Conservation (phyloP, 805 yeast genomes). For the Suhomyces xylopsoci region DNA sequence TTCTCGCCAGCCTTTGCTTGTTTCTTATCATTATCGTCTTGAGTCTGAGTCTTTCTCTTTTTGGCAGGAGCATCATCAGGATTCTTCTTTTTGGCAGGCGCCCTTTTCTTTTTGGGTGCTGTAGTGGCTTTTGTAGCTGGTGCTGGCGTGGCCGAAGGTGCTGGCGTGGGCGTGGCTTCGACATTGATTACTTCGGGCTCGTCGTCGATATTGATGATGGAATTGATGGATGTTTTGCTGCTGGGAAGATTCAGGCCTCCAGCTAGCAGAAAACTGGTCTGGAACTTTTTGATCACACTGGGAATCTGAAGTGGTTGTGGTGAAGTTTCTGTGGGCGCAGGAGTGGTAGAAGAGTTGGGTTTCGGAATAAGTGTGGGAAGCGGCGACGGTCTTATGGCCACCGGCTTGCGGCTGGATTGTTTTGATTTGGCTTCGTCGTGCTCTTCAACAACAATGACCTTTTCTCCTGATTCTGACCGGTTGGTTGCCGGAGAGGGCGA, state of each 20-base stretch:
- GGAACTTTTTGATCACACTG: constrained; percentile 31
- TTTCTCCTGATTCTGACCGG: background rate
- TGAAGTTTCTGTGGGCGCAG: constrained; percentile 4
- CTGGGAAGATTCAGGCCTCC: background rate
- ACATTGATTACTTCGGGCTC: constrained; percentile 9
- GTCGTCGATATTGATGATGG: constrained; percentile 39
- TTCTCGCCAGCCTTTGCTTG: constrained; percentile 10
- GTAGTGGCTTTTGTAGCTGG: constrained; percentile 8
- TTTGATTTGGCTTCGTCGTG: constrained; percentile 1
- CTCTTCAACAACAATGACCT: constrained; percentile 7
- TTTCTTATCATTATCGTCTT: constrained; percentile 9
- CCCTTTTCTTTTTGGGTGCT: constrained; percentile 10
- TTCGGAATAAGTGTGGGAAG: constrained; percentile 20
- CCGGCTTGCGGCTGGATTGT: constrained; percentile 3
- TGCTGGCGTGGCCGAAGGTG: constrained; percentile 5
- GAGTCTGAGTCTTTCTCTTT: constrained; percentile 6
- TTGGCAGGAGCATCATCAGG: constrained; percentile 5
- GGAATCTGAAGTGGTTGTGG: constrained; percentile 3
- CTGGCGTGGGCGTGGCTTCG: constrained; percentile 1
- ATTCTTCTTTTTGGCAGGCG: background rate
- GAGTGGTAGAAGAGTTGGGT: constrained; percentile 9
- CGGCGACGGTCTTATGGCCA: constrained; percentile 8
- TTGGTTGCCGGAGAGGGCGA: constrained; percentile 6
- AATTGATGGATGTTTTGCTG: constrained; percentile 37
- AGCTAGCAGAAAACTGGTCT: constrained; percentile 25